These are phyloP conservation scores for Periconia sp. DNA, from an alignment of 2,329 filamentous ascomycete species.

Conservation along the genomic window DNA sequence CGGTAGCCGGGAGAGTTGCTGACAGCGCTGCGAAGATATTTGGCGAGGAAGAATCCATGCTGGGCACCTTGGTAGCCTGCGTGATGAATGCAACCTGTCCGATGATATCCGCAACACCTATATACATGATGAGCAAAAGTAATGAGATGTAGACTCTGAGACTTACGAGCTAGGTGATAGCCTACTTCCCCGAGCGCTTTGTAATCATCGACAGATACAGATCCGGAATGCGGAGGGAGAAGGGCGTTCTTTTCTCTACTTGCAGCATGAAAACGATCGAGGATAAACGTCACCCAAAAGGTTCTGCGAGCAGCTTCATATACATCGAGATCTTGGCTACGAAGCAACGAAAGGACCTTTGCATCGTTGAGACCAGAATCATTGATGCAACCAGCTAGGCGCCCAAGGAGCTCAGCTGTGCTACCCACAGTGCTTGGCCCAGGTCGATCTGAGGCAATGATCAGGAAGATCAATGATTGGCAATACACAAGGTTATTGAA, in stretches of 20 bases:
- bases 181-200: slow-evolving; percentile 34
- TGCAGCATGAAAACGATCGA: slow-evolving; percentile 42
- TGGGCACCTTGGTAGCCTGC: slow-evolving; percentile 31
- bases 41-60: slow-evolving; percentile 31
- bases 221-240: slow-evolving; percentile 32
- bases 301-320: slow-evolving; percentile 36
- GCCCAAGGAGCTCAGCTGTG: slow-evolving; percentile 32
- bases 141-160: background rate
- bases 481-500: slow-evolving; percentile 39
- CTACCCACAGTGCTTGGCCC: slow-evolving; percentile 28
- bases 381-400: slow-evolving; percentile 32
- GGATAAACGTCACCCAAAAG: slow-evolving; percentile 40
- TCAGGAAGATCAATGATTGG: slow-evolving; percentile 33
- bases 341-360: slow-evolving; percentile 23
- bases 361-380: slow-evolving; percentile 36
- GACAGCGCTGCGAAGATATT: slow-evolving; percentile 29
- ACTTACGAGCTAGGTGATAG: slow-evolving; percentile 41
- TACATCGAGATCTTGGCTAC: slow-evolving; percentile 33
- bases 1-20: slow-evolving; percentile 25
- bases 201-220: slow-evolving; percentile 35
- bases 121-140: slow-evolving; percentile 1
- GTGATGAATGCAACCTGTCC: slow-evolving; percentile 33
- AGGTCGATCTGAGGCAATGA: slow-evolving; percentile 36
- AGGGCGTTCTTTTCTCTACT: slow-evolving; percentile 35
- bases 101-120: slow-evolving; percentile 35